These are phyloP conservation scores for Epichloe brachyelytri DNA, from an alignment of 2,329 filamentous ascomycete genomes.

Conservation along the genomic window DNA sequence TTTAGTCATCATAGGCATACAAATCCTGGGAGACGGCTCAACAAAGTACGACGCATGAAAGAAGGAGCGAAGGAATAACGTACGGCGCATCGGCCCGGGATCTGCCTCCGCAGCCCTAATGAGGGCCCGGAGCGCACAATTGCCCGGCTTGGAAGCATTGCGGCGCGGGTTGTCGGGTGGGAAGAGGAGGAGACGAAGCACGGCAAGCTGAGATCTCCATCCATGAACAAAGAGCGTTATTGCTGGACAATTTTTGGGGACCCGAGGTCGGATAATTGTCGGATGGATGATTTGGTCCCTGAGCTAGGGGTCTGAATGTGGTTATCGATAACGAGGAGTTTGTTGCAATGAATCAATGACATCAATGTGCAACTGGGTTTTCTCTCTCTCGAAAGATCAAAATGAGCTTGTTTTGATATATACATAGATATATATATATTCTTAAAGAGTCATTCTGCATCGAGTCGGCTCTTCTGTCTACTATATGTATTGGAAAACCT, in stretches of 20 bases:
- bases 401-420: no score
- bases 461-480: no score
- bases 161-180: constrained; percentile 10
- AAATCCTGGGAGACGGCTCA: background rate
- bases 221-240: background rate
- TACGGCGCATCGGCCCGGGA: constrained; percentile 18
- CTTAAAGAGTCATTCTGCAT: no score
- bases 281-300: constrained; percentile 10
- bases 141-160: constrained; percentile 34
- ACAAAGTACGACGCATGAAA: background rate
- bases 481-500: no score
- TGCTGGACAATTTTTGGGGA: constrained; percentile 17
- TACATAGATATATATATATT: no score
- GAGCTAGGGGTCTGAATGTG: no score
- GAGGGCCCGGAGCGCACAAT: constrained; percentile 27
- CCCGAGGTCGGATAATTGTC: constrained; percentile 22
- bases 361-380: background rate
- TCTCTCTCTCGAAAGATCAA: no score
- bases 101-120: constrained; percentile 17
- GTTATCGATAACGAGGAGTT: background rate
- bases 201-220: background rate
- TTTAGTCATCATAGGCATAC: background rate
- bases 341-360: background rate
- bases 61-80: background rate
- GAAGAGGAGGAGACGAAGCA: background rate